Evolutionary conservation across 306 rosid genomes (phyloP).

Genomic region (Nissolia schottii): DNA sequence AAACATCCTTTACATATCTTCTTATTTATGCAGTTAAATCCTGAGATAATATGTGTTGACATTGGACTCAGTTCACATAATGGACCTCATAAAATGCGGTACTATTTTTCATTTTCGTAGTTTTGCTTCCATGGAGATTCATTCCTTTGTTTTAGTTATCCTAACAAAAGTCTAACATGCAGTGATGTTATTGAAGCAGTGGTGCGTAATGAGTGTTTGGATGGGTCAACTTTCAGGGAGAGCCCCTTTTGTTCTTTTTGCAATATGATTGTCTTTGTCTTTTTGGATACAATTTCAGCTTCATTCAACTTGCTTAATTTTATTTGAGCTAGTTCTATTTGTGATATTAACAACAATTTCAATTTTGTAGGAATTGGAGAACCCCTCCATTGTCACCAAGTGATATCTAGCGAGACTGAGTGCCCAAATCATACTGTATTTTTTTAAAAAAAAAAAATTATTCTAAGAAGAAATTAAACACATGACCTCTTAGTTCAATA

Average conservation of each 20-base stretch:
- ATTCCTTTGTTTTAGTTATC: slow-evolving; percentile 3
- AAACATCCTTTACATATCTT: slow-evolving; percentile 14
- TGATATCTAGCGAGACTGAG: too few species aligned
- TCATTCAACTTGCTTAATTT: too few species aligned
- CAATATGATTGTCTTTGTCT: slow-evolving; percentile 56
- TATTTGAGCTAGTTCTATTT: too few species aligned
- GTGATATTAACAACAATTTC: too few species aligned
- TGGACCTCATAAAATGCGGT: slow-evolving; percentile 33
- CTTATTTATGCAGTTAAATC: slow-evolving; percentile 41
- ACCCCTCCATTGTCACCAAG: too few species aligned
- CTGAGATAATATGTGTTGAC: slow-evolving; percentile 53
- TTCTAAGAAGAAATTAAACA: too few species aligned
- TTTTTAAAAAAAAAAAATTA: too few species aligned
- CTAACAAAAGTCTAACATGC: slow-evolving; percentile 30
- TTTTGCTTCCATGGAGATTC: neutral
- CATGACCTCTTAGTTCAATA: too few species aligned
- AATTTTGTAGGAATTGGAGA: too few species aligned
- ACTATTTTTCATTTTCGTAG: slow-evolving; percentile 17
- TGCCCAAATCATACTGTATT: too few species aligned
- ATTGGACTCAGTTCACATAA: slow-evolving; percentile 47
- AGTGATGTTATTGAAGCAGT: slow-evolving; percentile 53
- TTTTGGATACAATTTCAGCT: slow-evolving; percentile 74
- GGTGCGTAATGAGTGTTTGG: slow-evolving; percentile 34
- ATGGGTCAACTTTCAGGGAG: slow-evolving; percentile 28
- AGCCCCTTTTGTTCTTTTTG: slow-evolving; percentile 54